Percentiles rank a stretch among this genome's conserved stretches.
Conservation (phyloP, 176 grass and related monocot genomes). For the Triticum turgidum region DNA sequence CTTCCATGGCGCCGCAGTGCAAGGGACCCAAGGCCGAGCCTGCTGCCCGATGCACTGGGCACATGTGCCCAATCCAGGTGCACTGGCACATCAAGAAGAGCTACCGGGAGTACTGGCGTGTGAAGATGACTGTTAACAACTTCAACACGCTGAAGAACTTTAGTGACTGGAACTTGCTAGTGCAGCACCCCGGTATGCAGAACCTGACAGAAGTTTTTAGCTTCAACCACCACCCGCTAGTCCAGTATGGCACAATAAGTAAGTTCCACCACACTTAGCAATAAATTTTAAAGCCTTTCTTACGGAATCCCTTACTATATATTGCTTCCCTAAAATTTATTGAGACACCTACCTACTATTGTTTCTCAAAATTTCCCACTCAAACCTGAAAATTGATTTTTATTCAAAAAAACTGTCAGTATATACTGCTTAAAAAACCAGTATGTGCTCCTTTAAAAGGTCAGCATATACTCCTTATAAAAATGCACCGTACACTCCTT, state of each 20-base stretch:
- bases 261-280: constrained; percentile 26
- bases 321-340: neutral
- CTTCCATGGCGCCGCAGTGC: constrained; percentile 24
- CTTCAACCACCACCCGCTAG: constrained; percentile 63
- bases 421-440: too few species aligned
- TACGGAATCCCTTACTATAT: neutral
- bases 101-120: constrained; percentile 64
- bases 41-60: constrained; percentile 38
- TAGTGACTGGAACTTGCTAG: constrained; percentile 61
- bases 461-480: too few species aligned
- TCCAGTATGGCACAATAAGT: constrained; percentile 57
- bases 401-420: neutral
- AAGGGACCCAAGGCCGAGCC: neutral
- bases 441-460: too few species aligned
- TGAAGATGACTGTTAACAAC: constrained; percentile 59
- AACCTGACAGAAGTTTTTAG: constrained; percentile 51
- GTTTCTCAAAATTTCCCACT: neutral
- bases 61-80: constrained; percentile 69
- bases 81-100: constrained; percentile 71
- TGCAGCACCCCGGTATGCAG: constrained; percentile 53
- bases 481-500: too few species aligned
- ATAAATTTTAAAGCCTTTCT: constrained; percentile 6
- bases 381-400: neutral
- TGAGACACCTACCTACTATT: neutral
- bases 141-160: constrained; percentile 55